Percentiles rank a stretch among this genome's conserved stretches.
phyloP scores from a whole-genome alignment of 2,329 filamentous ascomycete species.

The Penicillium sp. region DNA sequence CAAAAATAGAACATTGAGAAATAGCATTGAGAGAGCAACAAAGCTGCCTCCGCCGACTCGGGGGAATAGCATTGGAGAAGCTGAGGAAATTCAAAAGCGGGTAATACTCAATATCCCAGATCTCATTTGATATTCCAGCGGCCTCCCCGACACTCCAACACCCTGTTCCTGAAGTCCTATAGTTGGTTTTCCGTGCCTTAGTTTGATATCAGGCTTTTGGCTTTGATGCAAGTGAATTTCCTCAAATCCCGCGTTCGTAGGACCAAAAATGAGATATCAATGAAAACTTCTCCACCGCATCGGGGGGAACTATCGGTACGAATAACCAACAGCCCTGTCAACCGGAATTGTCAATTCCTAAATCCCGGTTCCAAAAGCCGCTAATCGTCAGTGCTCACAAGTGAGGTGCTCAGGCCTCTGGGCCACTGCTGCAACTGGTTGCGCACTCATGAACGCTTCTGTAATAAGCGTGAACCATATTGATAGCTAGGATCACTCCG shows the following conservation, averaged over 20 bases:
- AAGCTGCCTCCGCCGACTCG: not conserved
- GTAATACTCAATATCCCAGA: not conserved
- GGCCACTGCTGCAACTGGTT: slow-evolving; percentile 3
- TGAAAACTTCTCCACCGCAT: not conserved
- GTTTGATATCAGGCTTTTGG: not conserved
- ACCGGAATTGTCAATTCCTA: not conserved
- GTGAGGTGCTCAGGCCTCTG: slow-evolving; percentile 7
- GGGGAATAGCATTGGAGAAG: not conserved
- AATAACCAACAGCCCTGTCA: not conserved
- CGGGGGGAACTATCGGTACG: not conserved
- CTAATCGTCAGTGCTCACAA: not conserved
- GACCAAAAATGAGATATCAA: slow-evolving; percentile 2
- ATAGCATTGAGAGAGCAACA: not conserved
- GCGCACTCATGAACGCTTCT: not conserved
- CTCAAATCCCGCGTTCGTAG: not conserved
- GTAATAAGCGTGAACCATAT: slow-evolving; percentile 5
- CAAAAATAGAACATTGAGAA: not conserved
- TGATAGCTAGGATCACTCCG: slow-evolving; percentile 12
- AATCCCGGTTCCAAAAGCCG: not conserved
- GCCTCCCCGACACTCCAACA: too few relatives aligned
- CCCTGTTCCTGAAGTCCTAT: not conserved
- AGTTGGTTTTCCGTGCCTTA: not conserved
- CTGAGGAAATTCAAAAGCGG: too few relatives aligned
- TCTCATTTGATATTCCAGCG: not conserved
- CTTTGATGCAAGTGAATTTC: not conserved